Evolutionary conservation across 352 stramenopile species (phyloP), one percentile per base, ranked within the genome.

Genomic region (Phytophthora melonis): DNA sequence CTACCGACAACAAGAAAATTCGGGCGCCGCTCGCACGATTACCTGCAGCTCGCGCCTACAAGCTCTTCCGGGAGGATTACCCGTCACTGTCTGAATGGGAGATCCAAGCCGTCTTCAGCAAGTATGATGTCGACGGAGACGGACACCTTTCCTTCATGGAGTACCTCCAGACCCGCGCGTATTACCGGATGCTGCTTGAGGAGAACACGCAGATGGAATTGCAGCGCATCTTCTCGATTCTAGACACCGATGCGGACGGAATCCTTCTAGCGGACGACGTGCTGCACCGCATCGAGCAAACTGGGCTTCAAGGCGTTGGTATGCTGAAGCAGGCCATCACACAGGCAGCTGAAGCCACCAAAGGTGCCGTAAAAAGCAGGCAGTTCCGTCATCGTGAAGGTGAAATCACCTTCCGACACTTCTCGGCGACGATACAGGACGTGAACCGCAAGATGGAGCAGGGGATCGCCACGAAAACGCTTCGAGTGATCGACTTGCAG

Each of bases 391-490:
- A 81, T 45, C 73, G 76, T 8, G 76, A 83, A 25, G 86, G 86
- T 8, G 83, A 93, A 60, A 91, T 94, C 77, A 91, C 84, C 5
- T 90, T 93, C 43, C 77, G 86, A 30, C 73, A 90, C 39, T 94
- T 94, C 34, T 78, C 73, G 14, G 30, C 49, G 25, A 84, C 86
- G 3, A 92, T 93, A 49, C 84, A 79, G 32, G 76, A 84, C 6
- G 79, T 91, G 32, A 94, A 94, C 59, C 84, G 86, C 21, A 78
- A 59, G n/a, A 78, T 89, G 70, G 79, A 93, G 67, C 82, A 84
- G 34, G 79, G 82, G 10, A 92, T 94, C 30, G 87, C 87, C 0
- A 63, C 65, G 13, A 91, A 91, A 55, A 84, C 70, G 18, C 74
- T 94, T 58, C 84, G 86, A 1, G 58, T 88, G 57, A 74, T 86